Evolutionary conservation across 192 early-diverging fungal species (phyloP), one percentile per base, ranked within the genome.

Genomic region (Backusella tuberculispora): DNA sequence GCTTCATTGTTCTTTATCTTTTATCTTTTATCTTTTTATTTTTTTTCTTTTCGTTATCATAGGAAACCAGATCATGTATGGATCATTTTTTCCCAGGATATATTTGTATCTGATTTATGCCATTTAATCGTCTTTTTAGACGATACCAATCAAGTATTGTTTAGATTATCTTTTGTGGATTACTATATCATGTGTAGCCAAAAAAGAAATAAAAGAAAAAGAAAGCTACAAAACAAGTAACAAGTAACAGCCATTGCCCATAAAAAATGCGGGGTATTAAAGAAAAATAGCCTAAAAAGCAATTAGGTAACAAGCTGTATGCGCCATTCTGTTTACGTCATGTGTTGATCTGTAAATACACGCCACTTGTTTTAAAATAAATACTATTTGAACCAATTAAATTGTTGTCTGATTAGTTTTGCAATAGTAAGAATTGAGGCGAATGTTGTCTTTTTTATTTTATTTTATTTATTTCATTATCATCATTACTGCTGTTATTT

Each of bases 281-380:
- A 53, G 21, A 10, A 10, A 17, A 10, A 2, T 34, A 34, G 2
- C 29, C 29, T 34, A 34, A 34, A 34, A 34, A 34, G 29, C 29
- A 34, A 34, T 34, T 34, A 34, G 29, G 29, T 34, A 21, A 21
- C 10, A 21, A 53, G n/a, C 6, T 21, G 50, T 53, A 19, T 19
- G 2, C 50, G 50, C 50, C 50, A 53, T 17, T 53, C 3, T 53
- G 9, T 10, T 24, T 53, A 53, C n/a, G 21, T 53, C 50, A 53
- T 53, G 50, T 53, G 50, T 53, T 53, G 50, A 53, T 53, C 8
- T 3, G n/a, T 53, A 10, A 21, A 6, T 53, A 53, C 6, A 21
- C 50, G 50, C 50, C 50, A 53, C 50, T 21, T 53, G 50, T 53
- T n/a, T 53, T 53, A 53, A 53, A 53, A 24, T 53, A 53, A 53